Conservation (phyloP, 163 green algal genomes). For the Chloromonas sp. region DNA sequence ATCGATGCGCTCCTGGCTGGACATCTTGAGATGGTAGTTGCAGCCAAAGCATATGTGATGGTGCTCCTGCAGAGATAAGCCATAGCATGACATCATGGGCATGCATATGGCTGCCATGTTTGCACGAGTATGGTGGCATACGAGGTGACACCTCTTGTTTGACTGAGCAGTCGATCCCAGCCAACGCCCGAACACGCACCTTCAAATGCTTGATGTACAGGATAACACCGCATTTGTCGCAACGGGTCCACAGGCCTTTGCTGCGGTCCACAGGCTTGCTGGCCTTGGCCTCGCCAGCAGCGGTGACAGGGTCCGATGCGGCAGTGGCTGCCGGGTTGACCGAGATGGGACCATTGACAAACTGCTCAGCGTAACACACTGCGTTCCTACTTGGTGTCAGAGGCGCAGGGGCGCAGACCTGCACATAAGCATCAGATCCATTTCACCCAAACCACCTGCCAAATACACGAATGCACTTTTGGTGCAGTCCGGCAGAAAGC, state of each 20-base stretch:
- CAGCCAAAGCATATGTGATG: constrained; percentile 61
- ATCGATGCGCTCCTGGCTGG: constrained; percentile 45
- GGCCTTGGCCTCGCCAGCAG: constrained; percentile 18
- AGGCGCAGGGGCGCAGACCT: too few species aligned
- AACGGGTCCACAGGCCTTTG: constrained; percentile 62
- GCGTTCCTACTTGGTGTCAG: neutral
- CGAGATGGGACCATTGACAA: constrained; percentile 29
- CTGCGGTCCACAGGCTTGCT: constrained; percentile 40
- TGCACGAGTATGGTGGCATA: neutral
- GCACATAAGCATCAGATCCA: too few species aligned
- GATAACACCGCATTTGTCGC: constrained; percentile 61
- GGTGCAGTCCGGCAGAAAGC: too few species aligned
- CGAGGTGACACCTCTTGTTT: neutral
- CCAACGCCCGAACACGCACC: neutral
- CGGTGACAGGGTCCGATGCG: constrained; percentile 24
- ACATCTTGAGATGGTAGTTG: constrained; percentile 61
- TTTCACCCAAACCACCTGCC: too few species aligned
- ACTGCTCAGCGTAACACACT: neutral
- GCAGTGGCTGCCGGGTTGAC: constrained; percentile 17
- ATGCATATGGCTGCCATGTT: neutral
- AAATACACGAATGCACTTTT: too few species aligned
- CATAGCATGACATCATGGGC: neutral
- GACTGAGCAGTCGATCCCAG: neutral
- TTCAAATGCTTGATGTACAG: constrained; percentile 66
- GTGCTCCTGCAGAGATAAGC: constrained; percentile 27